A percentile compares a stretch with the other conserved stretches of the same genome.
Evolutionary conservation across 2,329 filamentous ascomycete species (phyloP).

Genomic region (Chaetomiaceae sp.): DNA sequence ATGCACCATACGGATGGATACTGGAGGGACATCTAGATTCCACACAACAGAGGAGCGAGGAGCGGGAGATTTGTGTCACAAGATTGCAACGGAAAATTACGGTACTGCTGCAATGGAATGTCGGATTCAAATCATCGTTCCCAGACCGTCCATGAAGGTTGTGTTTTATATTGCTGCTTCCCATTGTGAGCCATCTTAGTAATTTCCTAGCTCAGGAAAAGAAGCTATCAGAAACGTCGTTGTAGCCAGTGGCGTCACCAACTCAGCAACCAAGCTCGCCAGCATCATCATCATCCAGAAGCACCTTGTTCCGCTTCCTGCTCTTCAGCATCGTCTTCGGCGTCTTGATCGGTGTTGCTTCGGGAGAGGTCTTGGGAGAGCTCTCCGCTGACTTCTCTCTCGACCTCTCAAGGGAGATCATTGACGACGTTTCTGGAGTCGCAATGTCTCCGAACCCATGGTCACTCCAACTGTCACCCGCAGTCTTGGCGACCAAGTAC

Average conservation of each 20-base stretch:
- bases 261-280: conserved; percentile 19
- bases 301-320: conserved; percentile 19
- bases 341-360: conserved; percentile 8
- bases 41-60: too few species aligned
- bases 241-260: background rate
- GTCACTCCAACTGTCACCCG: conserved; percentile 32
- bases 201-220: background rate
- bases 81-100: too few species aligned
- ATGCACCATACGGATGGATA: too few species aligned
- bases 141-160: too few species aligned
- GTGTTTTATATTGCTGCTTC: too few species aligned
- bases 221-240: background rate
- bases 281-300: conserved; percentile 20
- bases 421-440: too few species aligned
- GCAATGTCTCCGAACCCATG: conserved; percentile 7
- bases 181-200: too few species aligned
- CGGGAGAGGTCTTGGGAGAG: conserved; percentile 8
- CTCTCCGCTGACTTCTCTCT: background rate
- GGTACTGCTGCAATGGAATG: too few species aligned
- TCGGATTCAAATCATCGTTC: too few species aligned
- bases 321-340: conserved; percentile 12
- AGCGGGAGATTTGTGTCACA: too few species aligned
- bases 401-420: too few species aligned
- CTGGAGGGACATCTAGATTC: too few species aligned
- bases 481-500: conserved; percentile 54